Percentiles rank a stretch among this genome's conserved stretches.
These are phyloP conservation scores for Rosa rugosa DNA, from an alignment of 306 rosid species.

Conservation along the genomic window DNA sequence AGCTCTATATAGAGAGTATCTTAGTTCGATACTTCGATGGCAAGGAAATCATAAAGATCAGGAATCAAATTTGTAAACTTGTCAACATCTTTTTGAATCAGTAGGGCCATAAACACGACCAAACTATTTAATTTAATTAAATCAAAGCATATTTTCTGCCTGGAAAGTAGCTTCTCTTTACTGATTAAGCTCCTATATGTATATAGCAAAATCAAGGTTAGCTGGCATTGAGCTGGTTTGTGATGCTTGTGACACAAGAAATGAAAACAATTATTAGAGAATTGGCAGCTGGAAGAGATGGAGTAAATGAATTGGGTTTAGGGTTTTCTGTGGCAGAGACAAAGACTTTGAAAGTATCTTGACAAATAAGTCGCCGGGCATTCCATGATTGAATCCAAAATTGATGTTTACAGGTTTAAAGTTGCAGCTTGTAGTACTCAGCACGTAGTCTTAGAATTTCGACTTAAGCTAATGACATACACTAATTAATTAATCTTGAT, in stretches of 20 bases:
- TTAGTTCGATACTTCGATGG: background rate
- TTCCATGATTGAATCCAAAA: background rate
- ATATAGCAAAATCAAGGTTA: background rate
- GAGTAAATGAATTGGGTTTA: background rate
- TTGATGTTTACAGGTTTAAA: background rate
- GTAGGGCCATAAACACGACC: background rate
- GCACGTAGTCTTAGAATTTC: background rate
- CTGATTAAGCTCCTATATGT: background rate
- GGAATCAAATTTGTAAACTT: background rate
- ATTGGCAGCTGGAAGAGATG: background rate
- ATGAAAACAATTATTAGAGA: background rate
- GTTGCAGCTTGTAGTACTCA: background rate
- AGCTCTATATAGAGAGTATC: background rate
- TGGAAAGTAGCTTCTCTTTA: background rate
- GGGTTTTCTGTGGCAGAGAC: background rate
- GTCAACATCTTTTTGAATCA: background rate
- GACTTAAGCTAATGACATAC: background rate
- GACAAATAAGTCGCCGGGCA: background rate
- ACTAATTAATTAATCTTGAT: background rate
- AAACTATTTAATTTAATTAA: background rate
- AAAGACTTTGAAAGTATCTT: slow-evolving; percentile 5
- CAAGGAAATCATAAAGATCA: background rate
- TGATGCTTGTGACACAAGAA: slow-evolving; percentile 1
- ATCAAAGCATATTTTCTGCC: background rate
- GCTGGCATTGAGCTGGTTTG: slow-evolving; percentile 20